phyloP scores from a whole-genome alignment of 2,329 filamentous ascomycete species.

The Fulvia fulva region DNA sequence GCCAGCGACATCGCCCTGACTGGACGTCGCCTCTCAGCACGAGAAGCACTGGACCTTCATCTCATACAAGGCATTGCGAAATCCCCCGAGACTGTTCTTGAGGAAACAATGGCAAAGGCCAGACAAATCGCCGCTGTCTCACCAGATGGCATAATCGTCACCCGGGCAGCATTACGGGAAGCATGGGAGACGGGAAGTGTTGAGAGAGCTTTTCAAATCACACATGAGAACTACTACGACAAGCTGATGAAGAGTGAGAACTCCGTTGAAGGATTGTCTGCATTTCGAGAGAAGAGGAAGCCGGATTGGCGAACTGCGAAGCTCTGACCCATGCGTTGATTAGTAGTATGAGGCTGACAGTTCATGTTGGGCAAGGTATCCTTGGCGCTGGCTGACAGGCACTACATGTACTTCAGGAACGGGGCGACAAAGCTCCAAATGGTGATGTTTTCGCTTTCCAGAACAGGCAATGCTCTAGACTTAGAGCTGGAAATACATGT shows the following conservation, averaged over 20 bases:
- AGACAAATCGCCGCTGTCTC: constrained; percentile 31
- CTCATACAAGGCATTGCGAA: constrained; percentile 39
- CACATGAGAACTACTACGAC: constrained; percentile 40
- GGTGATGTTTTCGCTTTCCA: background rate
- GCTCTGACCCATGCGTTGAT: constrained; percentile 24
- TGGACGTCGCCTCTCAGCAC: constrained; percentile 43
- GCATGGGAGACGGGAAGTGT: constrained; percentile 39
- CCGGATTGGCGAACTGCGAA: constrained; percentile 48
- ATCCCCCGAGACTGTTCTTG: constrained; percentile 29
- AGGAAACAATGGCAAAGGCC: constrained; percentile 34
- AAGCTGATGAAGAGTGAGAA: constrained; percentile 43
- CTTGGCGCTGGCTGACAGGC: background rate
- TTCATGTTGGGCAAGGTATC: background rate
- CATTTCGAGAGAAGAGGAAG: constrained; percentile 48
- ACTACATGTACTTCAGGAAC: background rate
- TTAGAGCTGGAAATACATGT: background rate
- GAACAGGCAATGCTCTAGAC: background rate
- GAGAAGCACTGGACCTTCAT: constrained; percentile 40
- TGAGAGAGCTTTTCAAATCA: constrained; percentile 38
- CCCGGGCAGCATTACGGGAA: constrained; percentile 35
- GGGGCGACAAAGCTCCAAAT: background rate
- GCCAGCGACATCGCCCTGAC: constrained; percentile 50
- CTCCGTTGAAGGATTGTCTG: constrained; percentile 44
- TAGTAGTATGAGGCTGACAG: background rate
- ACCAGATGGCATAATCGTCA: constrained; percentile 37